Base-by-base conservation (phyloP, 352 stramenopile genomes). In the Phytopythium kandeliae region DNA sequence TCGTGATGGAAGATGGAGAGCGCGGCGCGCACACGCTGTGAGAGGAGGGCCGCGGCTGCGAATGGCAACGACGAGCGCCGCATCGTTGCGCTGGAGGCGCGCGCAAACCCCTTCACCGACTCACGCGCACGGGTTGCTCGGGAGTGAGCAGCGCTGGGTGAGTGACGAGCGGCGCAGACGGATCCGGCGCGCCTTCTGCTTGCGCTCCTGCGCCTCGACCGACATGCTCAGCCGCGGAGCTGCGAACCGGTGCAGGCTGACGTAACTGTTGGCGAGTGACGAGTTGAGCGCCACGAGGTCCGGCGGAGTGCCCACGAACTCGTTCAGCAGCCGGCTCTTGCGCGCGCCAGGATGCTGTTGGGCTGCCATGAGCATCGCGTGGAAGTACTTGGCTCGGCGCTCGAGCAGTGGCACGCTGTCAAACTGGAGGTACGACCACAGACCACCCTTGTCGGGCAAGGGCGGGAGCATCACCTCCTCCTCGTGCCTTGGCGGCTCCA, bases 231-330 rank as follows among this genome's bases (percentile, higher is more conserved):
- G 36, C 45, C 82, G 83, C 22, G 79, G 76, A 8, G 74, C 79
- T 0, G 79, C 76, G 47, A 88, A 90, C n/a, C 79, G 72, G 34
- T 86, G 87, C 16, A 90, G 52, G 45, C 79, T 88, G 61, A 90
- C 79, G 63, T 90, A 90, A 55, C 66, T 83, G 64, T 71, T 83
- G 51, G 76, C 71, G 12, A 82, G 58, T n/a, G 71, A 85, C 12
- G 67, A 81, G 51, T 83, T 52, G 28, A 71, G 33, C 16, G 74
- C 74, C 26, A 85, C 60, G 11, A 75, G 57, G 28, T 90, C 78
- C 1, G 78, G 78, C 1, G 78, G 78, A 1, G 76, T 72, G 0
- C 78, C 78, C 4, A 90, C 67, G 45, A 90, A 90, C 30, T 84
- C 67, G 53, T 86, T 86, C 3, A 90, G 54, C 24, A 90, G 46